Conservation (phyloP, 2,329 filamentous ascomycete genomes). For the Huntiella omanensis region DNA sequence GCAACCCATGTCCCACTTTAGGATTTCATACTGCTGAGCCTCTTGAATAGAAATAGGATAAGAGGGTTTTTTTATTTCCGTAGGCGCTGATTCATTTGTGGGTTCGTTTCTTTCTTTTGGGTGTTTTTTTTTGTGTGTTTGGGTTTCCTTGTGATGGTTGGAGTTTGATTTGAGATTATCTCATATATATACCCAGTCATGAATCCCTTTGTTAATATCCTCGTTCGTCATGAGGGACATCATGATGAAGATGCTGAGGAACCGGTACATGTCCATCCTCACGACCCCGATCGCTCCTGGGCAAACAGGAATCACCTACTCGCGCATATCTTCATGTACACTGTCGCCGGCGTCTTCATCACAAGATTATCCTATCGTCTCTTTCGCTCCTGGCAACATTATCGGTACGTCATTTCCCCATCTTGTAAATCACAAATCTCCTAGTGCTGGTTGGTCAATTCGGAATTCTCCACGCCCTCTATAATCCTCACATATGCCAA, state of each 20-base stretch:
- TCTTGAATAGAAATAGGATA: no score
- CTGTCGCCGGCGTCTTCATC: slow-evolving; percentile 2
- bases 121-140: neutral
- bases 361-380: neutral
- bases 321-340: slow-evolving; percentile 4
- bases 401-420: slow-evolving; percentile 6
- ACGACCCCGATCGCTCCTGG: slow-evolving; percentile 9
- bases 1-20: no score
- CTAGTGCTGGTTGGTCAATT: neutral
- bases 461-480: no score
- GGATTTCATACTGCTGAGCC: no score
- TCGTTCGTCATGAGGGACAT: slow-evolving; percentile 9
- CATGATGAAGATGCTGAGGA: slow-evolving; percentile 7
- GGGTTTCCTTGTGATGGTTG: no score
- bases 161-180: no score
- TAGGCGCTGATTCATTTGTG: no score
- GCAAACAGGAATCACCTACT: slow-evolving; percentile 9
- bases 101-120: neutral
- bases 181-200: no score
- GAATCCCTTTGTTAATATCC: neutral
- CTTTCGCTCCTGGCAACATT: slow-evolving; percentile 4
- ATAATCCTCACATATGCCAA: no score
- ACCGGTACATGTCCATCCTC: neutral
- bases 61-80: no score
- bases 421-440: neutral